A percentile compares a stretch with the other conserved stretches of the same genome.
phyloP scores from a whole-genome alignment of 2,329 filamentous ascomycete genomes.

The Dothistroma pini region DNA sequence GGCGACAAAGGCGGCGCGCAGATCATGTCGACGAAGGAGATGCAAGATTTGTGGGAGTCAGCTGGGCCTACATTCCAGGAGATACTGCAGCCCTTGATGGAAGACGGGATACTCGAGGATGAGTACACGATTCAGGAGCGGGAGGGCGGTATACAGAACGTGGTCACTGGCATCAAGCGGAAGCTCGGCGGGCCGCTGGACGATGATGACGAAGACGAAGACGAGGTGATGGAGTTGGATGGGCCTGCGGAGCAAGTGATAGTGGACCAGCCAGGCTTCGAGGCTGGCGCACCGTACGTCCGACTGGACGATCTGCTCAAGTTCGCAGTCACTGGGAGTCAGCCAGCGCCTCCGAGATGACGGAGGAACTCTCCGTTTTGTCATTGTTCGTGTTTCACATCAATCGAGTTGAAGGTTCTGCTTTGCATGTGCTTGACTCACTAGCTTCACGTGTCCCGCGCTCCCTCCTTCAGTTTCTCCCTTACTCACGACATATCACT shows the following conservation, averaged over 20 bases:
- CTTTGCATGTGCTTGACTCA: background rate
- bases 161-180: constrained; percentile 66
- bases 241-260: constrained; percentile 19
- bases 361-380: background rate
- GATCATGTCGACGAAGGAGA: constrained; percentile 45
- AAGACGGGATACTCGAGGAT: constrained; percentile 39
- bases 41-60: constrained; percentile 60
- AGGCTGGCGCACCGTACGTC: constrained; percentile 20
- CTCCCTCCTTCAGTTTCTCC: background rate
- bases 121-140: constrained; percentile 70
- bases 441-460: background rate
- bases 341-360: background rate
- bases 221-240: constrained; percentile 37
- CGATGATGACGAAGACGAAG: constrained; percentile 48
- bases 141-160: constrained; percentile 61
- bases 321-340: constrained; percentile 15
- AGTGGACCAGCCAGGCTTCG: constrained; percentile 23
- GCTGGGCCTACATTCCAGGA: constrained; percentile 49
- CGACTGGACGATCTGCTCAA: constrained; percentile 31
- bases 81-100: constrained; percentile 34
- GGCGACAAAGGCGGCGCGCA: constrained; percentile 34
- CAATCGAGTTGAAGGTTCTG: background rate
- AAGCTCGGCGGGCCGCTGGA: constrained; percentile 46
- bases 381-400: background rate
- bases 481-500: background rate